phyloP scores from a whole-genome alignment of 1,284 basidiomycete genomes.

The Sparassis latifolia region DNA sequence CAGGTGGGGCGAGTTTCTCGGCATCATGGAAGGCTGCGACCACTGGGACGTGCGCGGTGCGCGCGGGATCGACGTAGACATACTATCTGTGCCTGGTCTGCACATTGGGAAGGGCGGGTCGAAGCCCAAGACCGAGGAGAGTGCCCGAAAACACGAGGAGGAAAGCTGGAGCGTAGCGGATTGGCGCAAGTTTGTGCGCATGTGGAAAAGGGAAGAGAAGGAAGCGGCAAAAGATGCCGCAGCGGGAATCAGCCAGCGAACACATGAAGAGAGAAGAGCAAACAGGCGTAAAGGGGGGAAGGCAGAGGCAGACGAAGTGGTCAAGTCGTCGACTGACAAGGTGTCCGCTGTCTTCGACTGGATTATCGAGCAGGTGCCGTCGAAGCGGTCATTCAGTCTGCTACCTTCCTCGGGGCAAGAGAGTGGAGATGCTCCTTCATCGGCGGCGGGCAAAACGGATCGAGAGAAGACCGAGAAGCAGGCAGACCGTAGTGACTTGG shows the following conservation, averaged over 20 bases:
- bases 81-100: slow-evolving; percentile 34
- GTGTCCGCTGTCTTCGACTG: slow-evolving; percentile 71
- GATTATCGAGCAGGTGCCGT: slow-evolving; percentile 66
- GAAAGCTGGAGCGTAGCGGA: slow-evolving; percentile 50
- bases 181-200: slow-evolving; percentile 53
- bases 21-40: slow-evolving; percentile 85
- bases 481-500: slow-evolving; percentile 39
- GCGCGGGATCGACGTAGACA: slow-evolving; percentile 54
- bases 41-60: slow-evolving; percentile 96
- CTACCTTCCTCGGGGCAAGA: neutral
- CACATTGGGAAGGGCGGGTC: slow-evolving; percentile 16
- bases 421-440: neutral
- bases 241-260: slow-evolving; percentile 18
- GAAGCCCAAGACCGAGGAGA: neutral
- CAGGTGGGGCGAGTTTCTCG: slow-evolving; percentile 91
- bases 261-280: slow-evolving; percentile 7
- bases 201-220: slow-evolving; percentile 51
- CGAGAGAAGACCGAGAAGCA: slow-evolving; percentile 12
- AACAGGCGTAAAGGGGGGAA: slow-evolving; percentile 13
- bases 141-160: neutral
- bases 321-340: slow-evolving; percentile 63
- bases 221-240: slow-evolving; percentile 24
- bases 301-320: slow-evolving; percentile 45
- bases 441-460: slow-evolving; percentile 7
- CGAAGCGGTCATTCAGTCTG: slow-evolving; percentile 11